phyloP scores from a whole-genome alignment of 2,329 filamentous ascomycete genomes.

The Pestalotiopsis sp. region DNA sequence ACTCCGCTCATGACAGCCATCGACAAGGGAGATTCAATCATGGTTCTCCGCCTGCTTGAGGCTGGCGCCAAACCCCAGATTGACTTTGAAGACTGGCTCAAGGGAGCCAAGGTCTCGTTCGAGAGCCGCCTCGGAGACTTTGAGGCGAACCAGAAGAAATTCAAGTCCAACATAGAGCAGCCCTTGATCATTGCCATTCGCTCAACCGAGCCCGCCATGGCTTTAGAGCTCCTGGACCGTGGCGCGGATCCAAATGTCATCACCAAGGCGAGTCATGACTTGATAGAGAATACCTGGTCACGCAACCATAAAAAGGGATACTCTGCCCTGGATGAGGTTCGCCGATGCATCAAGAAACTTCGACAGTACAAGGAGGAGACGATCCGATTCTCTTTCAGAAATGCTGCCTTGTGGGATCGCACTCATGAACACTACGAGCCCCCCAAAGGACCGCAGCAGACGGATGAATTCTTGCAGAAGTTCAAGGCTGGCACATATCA shows the following conservation, averaged over 20 bases:
- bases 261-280: constrained; percentile 39
- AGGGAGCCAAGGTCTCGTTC: constrained; percentile 36
- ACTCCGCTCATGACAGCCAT: constrained; percentile 65
- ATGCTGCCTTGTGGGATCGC: background rate
- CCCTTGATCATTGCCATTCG: constrained; percentile 67
- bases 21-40: constrained; percentile 48
- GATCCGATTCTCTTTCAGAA: constrained; percentile 17
- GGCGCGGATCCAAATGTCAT: constrained; percentile 70
- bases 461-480: constrained; percentile 56
- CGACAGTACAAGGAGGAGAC: constrained; percentile 44
- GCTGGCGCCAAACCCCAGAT: constrained; percentile 63
- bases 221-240: constrained; percentile 59
- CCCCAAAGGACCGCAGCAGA: constrained; percentile 32
- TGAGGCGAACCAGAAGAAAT: constrained; percentile 53
- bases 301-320: constrained; percentile 41
- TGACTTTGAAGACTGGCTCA: constrained; percentile 67
- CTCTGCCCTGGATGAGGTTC: constrained; percentile 65
- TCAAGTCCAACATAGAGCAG: constrained; percentile 55
- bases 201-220: constrained; percentile 49
- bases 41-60: constrained; percentile 64
- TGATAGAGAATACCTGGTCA: constrained; percentile 36
- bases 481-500: constrained; percentile 61
- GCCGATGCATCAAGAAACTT: constrained; percentile 52
- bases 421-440: background rate
- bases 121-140: constrained; percentile 18